phyloP scores from a whole-genome alignment of 768 basidiomycete genomes.

The Hygrocybe coccinea region DNA sequence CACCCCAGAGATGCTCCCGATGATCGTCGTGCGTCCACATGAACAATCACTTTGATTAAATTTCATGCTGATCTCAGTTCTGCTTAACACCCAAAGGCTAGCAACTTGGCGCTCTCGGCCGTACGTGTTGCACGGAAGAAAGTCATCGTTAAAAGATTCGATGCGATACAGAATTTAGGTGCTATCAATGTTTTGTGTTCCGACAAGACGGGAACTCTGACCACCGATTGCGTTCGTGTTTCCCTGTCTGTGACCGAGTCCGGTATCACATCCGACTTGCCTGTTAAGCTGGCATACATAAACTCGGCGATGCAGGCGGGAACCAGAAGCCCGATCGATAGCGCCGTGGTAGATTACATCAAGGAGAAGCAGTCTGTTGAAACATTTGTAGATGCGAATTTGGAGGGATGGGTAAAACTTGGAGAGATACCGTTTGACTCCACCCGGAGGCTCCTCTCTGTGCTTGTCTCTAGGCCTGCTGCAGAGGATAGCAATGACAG shows the following conservation, averaged over 20 bases:
- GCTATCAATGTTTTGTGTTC: slow-evolving; percentile 53
- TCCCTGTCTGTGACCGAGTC: slow-evolving; percentile 18
- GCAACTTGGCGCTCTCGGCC: slow-evolving; percentile 93
- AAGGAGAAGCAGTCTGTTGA: too few relatives aligned
- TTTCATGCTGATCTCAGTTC: too few relatives aligned
- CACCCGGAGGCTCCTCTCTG: slow-evolving; percentile 31
- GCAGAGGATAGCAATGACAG: not conserved
- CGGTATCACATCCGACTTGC: slow-evolving; percentile 20
- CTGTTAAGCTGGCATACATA: slow-evolving; percentile 26
- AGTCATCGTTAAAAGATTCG: slow-evolving; percentile 59
- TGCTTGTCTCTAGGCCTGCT: slow-evolving; percentile 16
- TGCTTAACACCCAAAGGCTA: not conserved
- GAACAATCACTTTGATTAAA: too few relatives aligned
- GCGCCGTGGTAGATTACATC: slow-evolving; percentile 26
- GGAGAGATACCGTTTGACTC: slow-evolving; percentile 35
- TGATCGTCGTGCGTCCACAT: slow-evolving; percentile 1
- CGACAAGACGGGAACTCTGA: slow-evolving; percentile 64
- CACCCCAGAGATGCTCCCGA: slow-evolving; percentile 4
- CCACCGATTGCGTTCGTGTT: slow-evolving; percentile 14
- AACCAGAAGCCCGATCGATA: slow-evolving; percentile 33
- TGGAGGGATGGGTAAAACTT: slow-evolving; percentile 25
- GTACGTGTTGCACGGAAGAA: slow-evolving; percentile 91
- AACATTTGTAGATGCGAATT: slow-evolving; percentile 4
- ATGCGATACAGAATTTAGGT: slow-evolving; percentile 59
- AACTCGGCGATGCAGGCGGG: slow-evolving; percentile 32